Base-by-base conservation (phyloP, 2,329 filamentous ascomycete genomes). In the Hypoxylon sp. region DNA sequence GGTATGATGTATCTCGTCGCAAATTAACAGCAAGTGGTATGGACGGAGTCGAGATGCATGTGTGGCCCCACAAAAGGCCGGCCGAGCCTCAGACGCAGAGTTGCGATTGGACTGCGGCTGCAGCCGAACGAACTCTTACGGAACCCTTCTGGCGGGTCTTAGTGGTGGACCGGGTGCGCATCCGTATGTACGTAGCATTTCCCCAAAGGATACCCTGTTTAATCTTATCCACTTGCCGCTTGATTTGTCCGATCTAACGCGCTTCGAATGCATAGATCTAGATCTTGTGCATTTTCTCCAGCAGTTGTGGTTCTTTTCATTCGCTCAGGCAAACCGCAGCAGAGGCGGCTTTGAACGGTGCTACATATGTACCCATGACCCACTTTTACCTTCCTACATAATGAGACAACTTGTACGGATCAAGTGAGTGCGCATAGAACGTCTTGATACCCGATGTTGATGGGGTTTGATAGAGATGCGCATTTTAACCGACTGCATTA, bases 31-130 rank as follows among this genome's bases (percentile, higher is more conserved):
- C 11, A 38, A 40, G 24, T 20, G 14, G 26, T 20, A 2, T 26
- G 50, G 16, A 16, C 38, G 51, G 51, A 56, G 53, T 38, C 9
- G 24, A 57, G 36, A 11, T 24, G 36, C 11, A 22, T 20, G 24
- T 26, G 44, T 28, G n/a, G 30, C 20, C 45, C 64, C 64, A 36
- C 55, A 57, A 53, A 57, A 56, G 18, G 24, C 51, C 51, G 52
- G 55, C 53, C 33, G 61, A 60, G 42, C 60, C 54, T 63, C 62
- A 60, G 55, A 59, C 4, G 52, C 38, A 42, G 59, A 58, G 61
- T 59, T 68, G 65, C 65, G 65, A 68, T 68, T 68, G 65, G 65
- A 42, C 26, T 38, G 63, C 45, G 62, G 61, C 24, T 33, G 45
- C 24, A 61, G 56, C 64, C 46, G 64, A 54, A 26, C 59, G 59